These are phyloP conservation scores for Dactylorhiza incarnata DNA, from an alignment of 106 monocot genomes.

Conservation along the genomic window DNA sequence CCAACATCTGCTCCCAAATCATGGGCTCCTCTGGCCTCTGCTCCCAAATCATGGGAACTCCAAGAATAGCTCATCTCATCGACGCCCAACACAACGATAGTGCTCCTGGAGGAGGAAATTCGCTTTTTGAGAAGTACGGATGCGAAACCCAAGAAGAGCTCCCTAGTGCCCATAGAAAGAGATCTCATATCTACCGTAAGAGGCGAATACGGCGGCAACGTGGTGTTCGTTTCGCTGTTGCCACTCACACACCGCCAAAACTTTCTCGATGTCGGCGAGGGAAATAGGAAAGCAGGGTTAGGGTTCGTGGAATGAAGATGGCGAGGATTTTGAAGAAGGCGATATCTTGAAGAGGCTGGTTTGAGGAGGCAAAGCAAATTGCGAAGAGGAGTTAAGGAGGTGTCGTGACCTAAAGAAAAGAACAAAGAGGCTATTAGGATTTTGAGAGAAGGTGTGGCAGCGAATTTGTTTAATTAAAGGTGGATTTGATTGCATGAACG, in stretches of 20 bases:
- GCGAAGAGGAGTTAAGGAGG: too few species aligned
- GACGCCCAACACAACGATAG: not conserved
- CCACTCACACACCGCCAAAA: not conserved
- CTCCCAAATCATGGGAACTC: conserved; percentile 54
- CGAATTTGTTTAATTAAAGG: too few species aligned
- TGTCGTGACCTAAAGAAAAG: too few species aligned
- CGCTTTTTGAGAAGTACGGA: conserved; percentile 28
- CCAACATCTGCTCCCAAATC: conserved; percentile 70
- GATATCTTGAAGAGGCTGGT: not conserved
- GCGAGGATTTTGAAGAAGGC: too few species aligned
- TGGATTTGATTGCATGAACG: too few species aligned
- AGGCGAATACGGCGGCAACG: conserved; percentile 7
- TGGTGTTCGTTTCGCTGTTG: conserved; percentile 11
- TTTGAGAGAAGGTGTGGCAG: too few species aligned
- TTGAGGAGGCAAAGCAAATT: too few species aligned
- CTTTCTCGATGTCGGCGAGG: not conserved
- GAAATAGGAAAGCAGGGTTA: not conserved
- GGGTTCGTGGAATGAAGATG: not conserved
- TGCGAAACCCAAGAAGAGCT: conserved; percentile 68
- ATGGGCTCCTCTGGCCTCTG: conserved; percentile 59
- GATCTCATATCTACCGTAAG: conserved; percentile 41
- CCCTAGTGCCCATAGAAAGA: conserved; percentile 56
- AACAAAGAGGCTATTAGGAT: too few species aligned
- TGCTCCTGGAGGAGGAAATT: not conserved
- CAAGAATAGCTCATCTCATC: not conserved